Conservation (phyloP, 768 basidiomycete species). For the Lentinula sp. region DNA sequence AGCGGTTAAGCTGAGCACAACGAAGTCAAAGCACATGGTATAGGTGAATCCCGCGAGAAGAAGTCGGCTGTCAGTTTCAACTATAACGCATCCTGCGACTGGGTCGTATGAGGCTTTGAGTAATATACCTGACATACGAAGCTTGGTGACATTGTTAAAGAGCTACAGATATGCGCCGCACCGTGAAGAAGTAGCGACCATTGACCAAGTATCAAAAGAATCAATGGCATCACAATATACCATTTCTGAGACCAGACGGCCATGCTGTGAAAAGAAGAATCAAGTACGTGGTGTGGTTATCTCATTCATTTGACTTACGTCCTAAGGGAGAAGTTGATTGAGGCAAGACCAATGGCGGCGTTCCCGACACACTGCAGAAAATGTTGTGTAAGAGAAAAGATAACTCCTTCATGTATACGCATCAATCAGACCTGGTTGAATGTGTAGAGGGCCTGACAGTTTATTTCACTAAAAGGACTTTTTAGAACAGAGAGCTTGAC, state of each 20-base stretch:
- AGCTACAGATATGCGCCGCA: conserved; percentile 16
- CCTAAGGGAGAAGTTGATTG: conserved; percentile 64
- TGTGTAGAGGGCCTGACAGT: conserved; percentile 67
- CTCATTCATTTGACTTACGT: conserved; percentile 39
- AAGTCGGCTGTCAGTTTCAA: conserved; percentile 53
- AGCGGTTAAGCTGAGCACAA: conserved; percentile 54
- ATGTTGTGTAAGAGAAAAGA: not conserved
- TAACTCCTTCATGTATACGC: not conserved
- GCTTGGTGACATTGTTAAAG: not conserved
- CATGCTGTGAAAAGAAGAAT: conserved; percentile 34
- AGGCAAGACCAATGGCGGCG: conserved; percentile 62
- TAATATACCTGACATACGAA: conserved; percentile 39
- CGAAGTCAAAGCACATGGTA: conserved; percentile 68
- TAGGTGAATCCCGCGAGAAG: conserved; percentile 68
- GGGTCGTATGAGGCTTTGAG: conserved; percentile 53
- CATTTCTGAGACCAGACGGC: conserved; percentile 64
- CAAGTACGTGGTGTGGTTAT: not conserved
- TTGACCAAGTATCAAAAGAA: conserved; percentile 57
- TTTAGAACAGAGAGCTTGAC: not conserved
- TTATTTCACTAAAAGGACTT: conserved; percentile 31
- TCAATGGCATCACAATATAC: conserved; percentile 46
- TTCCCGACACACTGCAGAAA: conserved; percentile 44
- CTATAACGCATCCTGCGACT: conserved; percentile 49
- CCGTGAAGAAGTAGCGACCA: conserved; percentile 72
- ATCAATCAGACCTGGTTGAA: conserved; percentile 38